phyloP scores from a whole-genome alignment of 2,329 filamentous ascomycete species.

The Raffaelea ambrosiae region DNA sequence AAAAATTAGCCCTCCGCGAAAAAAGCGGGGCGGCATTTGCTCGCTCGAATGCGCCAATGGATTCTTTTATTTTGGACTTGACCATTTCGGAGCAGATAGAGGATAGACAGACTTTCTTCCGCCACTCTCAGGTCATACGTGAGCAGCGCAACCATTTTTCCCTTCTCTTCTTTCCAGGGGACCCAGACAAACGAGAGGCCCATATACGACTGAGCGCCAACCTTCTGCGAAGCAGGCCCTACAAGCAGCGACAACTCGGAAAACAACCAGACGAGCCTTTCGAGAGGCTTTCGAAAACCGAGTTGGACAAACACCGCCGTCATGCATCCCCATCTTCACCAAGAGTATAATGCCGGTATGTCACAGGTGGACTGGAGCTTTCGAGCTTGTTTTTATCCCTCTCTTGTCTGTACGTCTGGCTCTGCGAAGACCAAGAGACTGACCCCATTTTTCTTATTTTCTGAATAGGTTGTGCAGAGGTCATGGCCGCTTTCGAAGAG shows the following conservation, averaged over 20 bases:
- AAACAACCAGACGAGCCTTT: too few relatives aligned
- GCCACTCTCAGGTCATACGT: not conserved
- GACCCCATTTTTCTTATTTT: not conserved
- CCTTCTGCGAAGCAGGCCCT: too few relatives aligned
- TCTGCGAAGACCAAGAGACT: too few relatives aligned
- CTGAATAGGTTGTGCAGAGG: constrained; percentile 77
- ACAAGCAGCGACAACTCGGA: too few relatives aligned
- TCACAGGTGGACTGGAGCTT: not conserved
- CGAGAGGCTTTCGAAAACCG: too few relatives aligned
- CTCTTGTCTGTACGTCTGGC: too few relatives aligned
- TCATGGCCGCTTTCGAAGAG: constrained; percentile 90
- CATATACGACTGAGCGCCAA: too few relatives aligned
- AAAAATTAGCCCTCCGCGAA: too few relatives aligned
- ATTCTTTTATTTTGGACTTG: not conserved
- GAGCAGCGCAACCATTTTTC: not conserved
- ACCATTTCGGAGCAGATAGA: not conserved
- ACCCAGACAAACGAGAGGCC: too few relatives aligned
- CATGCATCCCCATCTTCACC: constrained; percentile 98
- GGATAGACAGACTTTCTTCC: not conserved
- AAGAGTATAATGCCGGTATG: constrained; percentile 79
- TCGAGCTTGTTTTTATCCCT: too few relatives aligned
- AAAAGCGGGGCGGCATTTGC: not conserved
- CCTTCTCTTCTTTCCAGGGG: too few relatives aligned
- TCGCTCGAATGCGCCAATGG: not conserved
- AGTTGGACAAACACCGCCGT: constrained; percentile 18